These are phyloP conservation scores for Didymella sp. DNA, from an alignment of 2,329 filamentous ascomycete genomes.

Conservation along the genomic window DNA sequence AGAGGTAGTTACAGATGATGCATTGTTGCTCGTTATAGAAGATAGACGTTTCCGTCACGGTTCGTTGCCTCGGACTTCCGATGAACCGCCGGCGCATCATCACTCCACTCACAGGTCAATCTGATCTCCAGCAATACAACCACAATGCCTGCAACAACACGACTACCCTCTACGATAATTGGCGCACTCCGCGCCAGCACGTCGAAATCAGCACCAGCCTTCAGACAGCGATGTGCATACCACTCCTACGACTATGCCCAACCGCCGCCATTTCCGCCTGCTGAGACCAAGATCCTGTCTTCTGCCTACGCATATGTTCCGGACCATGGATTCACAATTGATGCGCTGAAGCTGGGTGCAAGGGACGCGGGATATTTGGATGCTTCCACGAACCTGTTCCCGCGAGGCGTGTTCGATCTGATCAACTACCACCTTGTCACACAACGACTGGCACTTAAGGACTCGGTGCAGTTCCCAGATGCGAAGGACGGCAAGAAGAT, in stretches of 20 bases:
- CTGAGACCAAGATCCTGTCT: conserved; percentile 78
- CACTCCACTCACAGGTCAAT: conserved; percentile 23
- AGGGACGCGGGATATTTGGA: conserved; percentile 86
- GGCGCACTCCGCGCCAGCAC: conserved; percentile 35
- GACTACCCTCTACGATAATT: conserved; percentile 34
- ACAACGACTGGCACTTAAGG: conserved; percentile 66
- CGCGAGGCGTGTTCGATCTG: conserved; percentile 80
- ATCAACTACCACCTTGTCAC: conserved; percentile 78
- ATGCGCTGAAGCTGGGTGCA: conserved; percentile 77
- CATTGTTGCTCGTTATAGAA: neutral
- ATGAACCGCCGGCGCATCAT: conserved; percentile 4
- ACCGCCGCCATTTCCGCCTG: conserved; percentile 68
- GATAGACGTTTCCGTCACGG: neutral
- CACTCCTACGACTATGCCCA: conserved; percentile 48
- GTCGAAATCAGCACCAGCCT: conserved; percentile 22
- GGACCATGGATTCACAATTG: conserved; percentile 78
- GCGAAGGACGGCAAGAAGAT: conserved; percentile 44
- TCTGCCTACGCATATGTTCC: conserved; percentile 83
- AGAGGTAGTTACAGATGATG: neutral
- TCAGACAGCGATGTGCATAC: conserved; percentile 36
- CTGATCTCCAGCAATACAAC: conserved; percentile 14
- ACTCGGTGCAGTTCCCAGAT: conserved; percentile 54
- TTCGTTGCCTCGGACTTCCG: neutral
- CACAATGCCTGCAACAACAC: conserved; percentile 41
- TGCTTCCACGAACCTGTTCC: conserved; percentile 82